phyloP scores from a whole-genome alignment of 352 stramenopile genomes.

The Blastocystis sp. region DNA sequence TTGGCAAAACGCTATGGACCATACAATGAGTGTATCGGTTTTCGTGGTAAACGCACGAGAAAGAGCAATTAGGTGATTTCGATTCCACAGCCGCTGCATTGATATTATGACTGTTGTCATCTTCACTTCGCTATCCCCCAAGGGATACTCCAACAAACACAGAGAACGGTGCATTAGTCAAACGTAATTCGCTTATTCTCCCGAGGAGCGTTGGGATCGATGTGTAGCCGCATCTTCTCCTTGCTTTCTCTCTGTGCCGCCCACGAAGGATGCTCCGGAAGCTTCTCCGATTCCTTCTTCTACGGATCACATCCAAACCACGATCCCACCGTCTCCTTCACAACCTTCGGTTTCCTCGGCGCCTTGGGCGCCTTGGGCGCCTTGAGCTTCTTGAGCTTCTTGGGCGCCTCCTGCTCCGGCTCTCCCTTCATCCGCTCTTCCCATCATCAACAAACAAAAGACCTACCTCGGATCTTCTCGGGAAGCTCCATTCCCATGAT shows the following conservation, averaged over 20 bases:
- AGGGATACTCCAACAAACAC: no score
- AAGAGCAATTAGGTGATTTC: no score
- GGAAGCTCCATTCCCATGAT: slow-evolving; percentile 49
- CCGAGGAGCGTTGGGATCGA: slow-evolving; percentile 1
- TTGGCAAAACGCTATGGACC: neutral
- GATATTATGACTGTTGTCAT: no score
- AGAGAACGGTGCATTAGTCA: neutral
- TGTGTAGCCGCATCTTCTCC: slow-evolving; percentile 31
- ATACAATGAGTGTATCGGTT: neutral
- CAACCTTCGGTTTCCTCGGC: neutral
- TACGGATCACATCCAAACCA: neutral
- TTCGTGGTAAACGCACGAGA: neutral
- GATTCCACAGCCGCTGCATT: no score
- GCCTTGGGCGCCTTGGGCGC: neutral
- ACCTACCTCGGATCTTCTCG: slow-evolving; percentile 10
- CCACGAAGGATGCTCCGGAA: slow-evolving; percentile 30
- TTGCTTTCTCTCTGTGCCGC: slow-evolving; percentile 25
- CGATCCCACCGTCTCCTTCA: neutral
- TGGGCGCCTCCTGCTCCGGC: neutral
- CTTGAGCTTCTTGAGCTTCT: neutral
- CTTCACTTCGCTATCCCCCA: no score
- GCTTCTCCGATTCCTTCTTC: neutral
- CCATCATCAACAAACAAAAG: neutral
- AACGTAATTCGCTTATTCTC: slow-evolving; percentile 28
- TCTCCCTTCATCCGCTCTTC: neutral